Percentiles rank a stretch among this genome's conserved stretches.
Evolutionary conservation across 2,329 filamentous ascomycete species (phyloP).

Genomic region (Tolypocladium ophioglossoides): DNA sequence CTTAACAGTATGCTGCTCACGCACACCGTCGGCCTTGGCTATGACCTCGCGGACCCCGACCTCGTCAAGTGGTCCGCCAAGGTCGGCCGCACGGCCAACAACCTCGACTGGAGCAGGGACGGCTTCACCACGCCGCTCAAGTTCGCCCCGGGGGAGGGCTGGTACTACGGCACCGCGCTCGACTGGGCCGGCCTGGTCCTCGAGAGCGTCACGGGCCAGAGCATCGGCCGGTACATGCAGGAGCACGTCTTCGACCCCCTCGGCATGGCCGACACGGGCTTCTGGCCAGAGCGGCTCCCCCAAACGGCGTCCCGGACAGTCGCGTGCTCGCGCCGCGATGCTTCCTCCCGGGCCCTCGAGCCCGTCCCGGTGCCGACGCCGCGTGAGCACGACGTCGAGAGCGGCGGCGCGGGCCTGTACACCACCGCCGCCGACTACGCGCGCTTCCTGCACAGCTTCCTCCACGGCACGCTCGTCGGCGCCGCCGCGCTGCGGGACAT

Average conservation of each 20-base stretch:
- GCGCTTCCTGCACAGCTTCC: constrained; percentile 20
- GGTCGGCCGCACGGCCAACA: constrained; percentile 19
- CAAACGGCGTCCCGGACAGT: constrained; percentile 13
- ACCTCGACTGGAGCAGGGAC: constrained; percentile 21
- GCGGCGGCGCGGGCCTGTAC: constrained; percentile 33
- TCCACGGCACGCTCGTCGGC: constrained; percentile 19
- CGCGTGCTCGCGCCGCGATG: constrained; percentile 10
- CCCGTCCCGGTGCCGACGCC: constrained; percentile 10
- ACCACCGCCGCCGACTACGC: constrained; percentile 30
- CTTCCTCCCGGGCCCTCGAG: constrained; percentile 7
- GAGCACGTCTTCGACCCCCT: constrained; percentile 25
- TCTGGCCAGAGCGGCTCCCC: constrained; percentile 20
- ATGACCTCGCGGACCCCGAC: constrained; percentile 29
- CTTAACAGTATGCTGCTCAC: constrained; percentile 30
- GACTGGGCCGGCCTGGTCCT: constrained; percentile 38
- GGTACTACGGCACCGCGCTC: constrained; percentile 34
- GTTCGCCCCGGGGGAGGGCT: constrained; percentile 34
- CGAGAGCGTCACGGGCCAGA: constrained; percentile 25
- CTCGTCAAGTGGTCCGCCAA: constrained; percentile 27
- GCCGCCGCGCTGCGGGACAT: constrained; percentile 21
- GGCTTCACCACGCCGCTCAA: constrained; percentile 31
- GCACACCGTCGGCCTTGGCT: constrained; percentile 36
- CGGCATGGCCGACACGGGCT: constrained; percentile 24
- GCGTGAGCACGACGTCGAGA: constrained; percentile 23
- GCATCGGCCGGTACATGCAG: constrained; percentile 26